A percentile compares a stretch with the other conserved stretches of the same genome.
Evolutionary conservation across 495 filamentous ascomycete species (phyloP).

Genomic region (Astrothelium macrocarpum): DNA sequence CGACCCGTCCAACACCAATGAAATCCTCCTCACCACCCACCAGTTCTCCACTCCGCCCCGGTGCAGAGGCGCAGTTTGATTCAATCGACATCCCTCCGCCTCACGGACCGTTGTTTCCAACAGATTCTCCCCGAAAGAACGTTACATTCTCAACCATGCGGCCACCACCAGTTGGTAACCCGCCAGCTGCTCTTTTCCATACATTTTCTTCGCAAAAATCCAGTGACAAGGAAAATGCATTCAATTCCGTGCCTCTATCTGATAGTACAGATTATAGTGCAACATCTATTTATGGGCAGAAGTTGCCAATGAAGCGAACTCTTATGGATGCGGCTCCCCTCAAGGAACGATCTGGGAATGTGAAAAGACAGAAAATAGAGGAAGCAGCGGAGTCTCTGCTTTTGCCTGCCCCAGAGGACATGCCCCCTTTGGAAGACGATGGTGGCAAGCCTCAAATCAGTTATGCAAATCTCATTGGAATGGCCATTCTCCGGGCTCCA

Average conservation of each 20-base stretch:
- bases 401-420: conserved; percentile 65
- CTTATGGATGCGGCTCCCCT: conserved; percentile 67
- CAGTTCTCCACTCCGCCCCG: conserved; percentile 33
- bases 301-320: conserved; percentile 52
- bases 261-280: conserved; percentile 9
- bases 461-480: conserved; percentile 92
- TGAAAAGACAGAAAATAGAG: conserved; percentile 47
- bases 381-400: conserved; percentile 30
- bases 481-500: conserved; percentile 86
- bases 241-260: conserved; percentile 32
- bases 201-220: conserved; percentile 42
- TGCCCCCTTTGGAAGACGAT: conserved; percentile 75
- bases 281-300: conserved; percentile 42
- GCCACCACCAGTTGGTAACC: conserved; percentile 27
- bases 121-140: conserved; percentile 82
- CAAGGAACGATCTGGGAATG: conserved; percentile 48
- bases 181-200: conserved; percentile 56
- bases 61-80: conserved; percentile 39
- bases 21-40: conserved; percentile 10
- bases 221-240: conserved; percentile 57
- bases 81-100: conserved; percentile 66
- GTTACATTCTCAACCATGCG: conserved; percentile 20
- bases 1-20: conserved; percentile 23
- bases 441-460: conserved; percentile 82
- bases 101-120: conserved; percentile 49